phyloP scores from a whole-genome alignment of 768 basidiomycete genomes.

The Hypholoma fasciculare region DNA sequence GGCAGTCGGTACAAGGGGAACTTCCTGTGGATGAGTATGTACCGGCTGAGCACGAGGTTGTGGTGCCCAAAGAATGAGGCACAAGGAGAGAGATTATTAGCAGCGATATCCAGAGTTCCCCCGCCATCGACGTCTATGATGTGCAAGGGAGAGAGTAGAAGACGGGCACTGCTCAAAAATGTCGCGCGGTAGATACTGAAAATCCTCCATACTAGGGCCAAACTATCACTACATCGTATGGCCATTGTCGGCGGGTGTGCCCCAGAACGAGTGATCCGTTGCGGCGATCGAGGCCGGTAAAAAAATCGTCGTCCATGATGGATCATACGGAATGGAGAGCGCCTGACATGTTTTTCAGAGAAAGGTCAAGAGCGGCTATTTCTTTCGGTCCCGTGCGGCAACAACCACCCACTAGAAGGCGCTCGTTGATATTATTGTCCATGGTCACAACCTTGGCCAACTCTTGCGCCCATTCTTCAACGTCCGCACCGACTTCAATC shows the following conservation, averaged over 20 bases:
- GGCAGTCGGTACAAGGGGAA: constrained; percentile 17
- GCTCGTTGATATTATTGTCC: constrained; percentile 10
- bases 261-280: too few species aligned
- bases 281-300: too few species aligned
- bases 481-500: constrained; percentile 19
- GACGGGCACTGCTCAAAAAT: not conserved
- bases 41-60: constrained; percentile 17
- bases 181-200: not conserved
- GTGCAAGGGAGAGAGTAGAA: not conserved
- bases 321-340: too few species aligned
- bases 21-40: constrained; percentile 18
- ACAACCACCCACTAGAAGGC: constrained; percentile 68
- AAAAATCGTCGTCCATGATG: too few species aligned
- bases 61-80: not conserved
- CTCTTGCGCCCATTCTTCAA: constrained; percentile 35
- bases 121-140: not conserved
- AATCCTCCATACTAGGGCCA: not conserved
- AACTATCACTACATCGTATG: not conserved
- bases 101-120: not conserved
- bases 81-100: not conserved
- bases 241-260: not conserved
- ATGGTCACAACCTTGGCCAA: constrained; percentile 26
- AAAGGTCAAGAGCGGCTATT: constrained; percentile 29
- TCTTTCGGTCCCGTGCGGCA: constrained; percentile 61
- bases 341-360: not conserved